Base-by-base conservation (phyloP, 2,329 filamentous ascomycete genomes). In the Monosporascus sp. region DNA sequence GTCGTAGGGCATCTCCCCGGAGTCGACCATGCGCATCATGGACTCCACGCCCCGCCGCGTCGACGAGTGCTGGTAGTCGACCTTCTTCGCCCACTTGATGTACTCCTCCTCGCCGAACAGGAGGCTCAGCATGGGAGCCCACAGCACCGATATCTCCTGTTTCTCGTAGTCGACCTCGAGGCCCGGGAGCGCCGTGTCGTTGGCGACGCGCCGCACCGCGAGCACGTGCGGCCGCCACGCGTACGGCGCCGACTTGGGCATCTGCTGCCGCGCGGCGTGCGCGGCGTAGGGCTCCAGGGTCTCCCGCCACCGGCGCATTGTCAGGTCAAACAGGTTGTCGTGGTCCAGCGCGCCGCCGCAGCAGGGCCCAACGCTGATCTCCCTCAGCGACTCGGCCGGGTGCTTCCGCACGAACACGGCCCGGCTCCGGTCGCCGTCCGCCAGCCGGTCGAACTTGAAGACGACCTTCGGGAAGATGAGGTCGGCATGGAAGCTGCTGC, bases 21-120 rank as follows among this genome's bases (percentile, higher is more conserved):
- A 36, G 49, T 31, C 20, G 37, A 51, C 49, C 49, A 51, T 36
- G 18, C 20, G 39, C 20, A 45, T 45, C 25, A 51, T 51, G 25
- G 39, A 17, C 27, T 51, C 31, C 17, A 37, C 17, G 36, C 45
- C 45, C n/a, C 45, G 36, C 18, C 38, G 38, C 22, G 25, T 24
- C 11, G 43, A 9, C 43, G 43, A 46, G 38, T 49, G 46, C 51
- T 53, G 51, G 27, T 38, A 46, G 17, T 53, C 51, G 15, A 53
- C 31, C 27, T 53, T 53, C 48, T 47, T 49, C 17, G 53, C 55
- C 55, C 55, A 57, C 36, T 55, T 55, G 38, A 46, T 39, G 25
- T 57, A 50, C 51, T 59, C 53, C 46, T 57, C 55, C 44, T 59
- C 57, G 44, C 50, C 53, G 37, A 57, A 55, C 27, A 57, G 49